Conservation (phyloP, 768 basidiomycete species). For the Paxillus involutus region DNA sequence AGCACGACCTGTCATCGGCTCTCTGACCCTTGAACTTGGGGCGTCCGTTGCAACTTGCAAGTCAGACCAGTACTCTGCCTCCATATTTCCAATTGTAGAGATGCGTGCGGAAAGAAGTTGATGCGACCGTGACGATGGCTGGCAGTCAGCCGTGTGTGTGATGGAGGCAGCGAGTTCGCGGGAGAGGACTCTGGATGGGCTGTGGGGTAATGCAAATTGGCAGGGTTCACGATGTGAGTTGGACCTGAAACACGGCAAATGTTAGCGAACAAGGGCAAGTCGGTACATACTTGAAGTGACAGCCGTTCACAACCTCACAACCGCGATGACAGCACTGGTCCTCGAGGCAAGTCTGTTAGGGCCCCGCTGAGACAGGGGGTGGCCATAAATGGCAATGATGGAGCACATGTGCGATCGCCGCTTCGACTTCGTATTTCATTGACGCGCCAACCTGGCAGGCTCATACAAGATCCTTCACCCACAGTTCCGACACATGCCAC, state of each 20-base stretch:
- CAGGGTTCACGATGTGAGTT: background rate
- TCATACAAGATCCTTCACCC: background rate
- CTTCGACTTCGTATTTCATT: background rate
- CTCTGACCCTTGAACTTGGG: background rate
- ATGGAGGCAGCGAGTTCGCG: background rate
- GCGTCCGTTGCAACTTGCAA: background rate
- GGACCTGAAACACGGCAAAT: background rate
- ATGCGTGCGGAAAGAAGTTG: background rate
- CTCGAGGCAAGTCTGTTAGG: background rate
- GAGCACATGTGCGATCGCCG: constrained; percentile 1
- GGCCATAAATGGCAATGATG: background rate
- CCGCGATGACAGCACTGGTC: background rate
- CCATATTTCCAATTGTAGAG: background rate
- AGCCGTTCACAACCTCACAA: background rate
- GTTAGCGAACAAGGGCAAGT: background rate
- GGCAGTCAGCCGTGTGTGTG: background rate
- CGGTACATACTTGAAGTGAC: background rate
- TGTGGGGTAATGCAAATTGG: constrained; percentile 4
- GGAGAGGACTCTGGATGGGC: background rate
- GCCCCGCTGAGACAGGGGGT: background rate
- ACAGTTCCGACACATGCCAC: no score
- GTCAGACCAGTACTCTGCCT: background rate
- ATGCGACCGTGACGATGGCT: background rate
- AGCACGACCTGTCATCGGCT: background rate
- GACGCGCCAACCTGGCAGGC: background rate